phyloP scores from a whole-genome alignment of 768 basidiomycete species.

The Boletus subcaerulescens region DNA sequence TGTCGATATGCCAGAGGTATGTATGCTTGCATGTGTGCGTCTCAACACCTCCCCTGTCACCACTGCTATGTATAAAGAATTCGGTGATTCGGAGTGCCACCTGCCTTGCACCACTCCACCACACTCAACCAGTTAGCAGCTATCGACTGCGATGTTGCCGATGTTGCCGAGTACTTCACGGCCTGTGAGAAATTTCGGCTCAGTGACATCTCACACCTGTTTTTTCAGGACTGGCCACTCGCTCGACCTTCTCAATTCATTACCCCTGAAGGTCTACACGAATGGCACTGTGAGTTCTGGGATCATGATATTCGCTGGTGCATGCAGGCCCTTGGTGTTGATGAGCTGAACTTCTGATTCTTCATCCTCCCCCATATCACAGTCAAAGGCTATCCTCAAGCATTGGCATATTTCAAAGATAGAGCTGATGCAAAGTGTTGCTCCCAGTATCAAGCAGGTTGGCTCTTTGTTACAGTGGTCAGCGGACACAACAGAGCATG shows the following conservation, averaged over 20 bases:
- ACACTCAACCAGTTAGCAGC: background rate
- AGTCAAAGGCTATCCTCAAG: constrained; percentile 19
- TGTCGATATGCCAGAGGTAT: background rate
- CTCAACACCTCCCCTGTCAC: background rate
- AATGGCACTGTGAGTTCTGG: background rate
- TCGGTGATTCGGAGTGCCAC: background rate
- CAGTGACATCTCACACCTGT: background rate
- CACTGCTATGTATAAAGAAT: background rate
- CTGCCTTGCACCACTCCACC: background rate
- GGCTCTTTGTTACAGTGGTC: background rate
- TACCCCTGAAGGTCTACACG: background rate
- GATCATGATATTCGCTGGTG: background rate
- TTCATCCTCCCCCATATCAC: background rate
- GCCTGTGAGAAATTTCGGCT: background rate
- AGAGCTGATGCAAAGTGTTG: background rate
- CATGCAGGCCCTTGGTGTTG: background rate
- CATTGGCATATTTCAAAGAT: constrained; percentile 42
- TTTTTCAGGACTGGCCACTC: background rate
- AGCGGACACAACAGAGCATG: background rate
- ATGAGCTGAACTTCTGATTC: background rate
- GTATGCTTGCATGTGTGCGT: background rate
- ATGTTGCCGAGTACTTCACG: background rate
- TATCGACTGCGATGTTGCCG: background rate
- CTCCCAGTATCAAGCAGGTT: background rate
- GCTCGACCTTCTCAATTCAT: background rate